Base-by-base conservation (phyloP, 306 rosid genomes). In the Quercus robur region DNA sequence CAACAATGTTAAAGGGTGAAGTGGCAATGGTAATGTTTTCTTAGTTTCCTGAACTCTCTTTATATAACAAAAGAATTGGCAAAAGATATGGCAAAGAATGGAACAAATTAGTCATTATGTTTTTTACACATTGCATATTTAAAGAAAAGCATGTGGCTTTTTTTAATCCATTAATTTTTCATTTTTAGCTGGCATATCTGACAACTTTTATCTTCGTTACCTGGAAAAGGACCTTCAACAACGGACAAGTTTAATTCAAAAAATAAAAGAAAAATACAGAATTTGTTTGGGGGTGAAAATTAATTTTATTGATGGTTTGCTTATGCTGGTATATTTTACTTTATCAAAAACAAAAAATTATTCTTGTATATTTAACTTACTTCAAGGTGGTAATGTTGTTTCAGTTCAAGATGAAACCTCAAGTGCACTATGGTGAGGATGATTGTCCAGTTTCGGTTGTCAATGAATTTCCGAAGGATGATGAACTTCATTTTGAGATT, bases 1-100 rank as follows among this genome's bases (percentile, higher is more conserved):
- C 99, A n/a, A 84, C 98, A 21, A 96, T 96, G 99, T 83, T 84
- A 82, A 93, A 93, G 92, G 97, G 93, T 63, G 99, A 96, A 93
- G 90, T 96, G 73, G 97, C 97, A 68, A 90, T 91, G 98, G 99
- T 96, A 96, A 84, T 21, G 14, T 76, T 72, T 82, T 67, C 41
- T 9, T 33, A 7, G 72, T 54, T 74, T 66, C 67, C 25, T 33
- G 14, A 31, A 38, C 69, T 64, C 38, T 15, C 12, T 61, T 63
- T 14, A 71, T 71, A 18, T 3, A 20, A 28, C 31, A 64, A 17
- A 31, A 64, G 20, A 61, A 64, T 17, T 18, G 15, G 28, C 54
- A 67, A 67, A 33, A 59, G 35, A 67, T 8, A 18, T 33, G 71
- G 6, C 25, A 9, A 68, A 35, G 12, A 35, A 38, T 68, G 72